Conservation (phyloP, 495 filamentous ascomycete genomes). For the Xylona heveae region DNA sequence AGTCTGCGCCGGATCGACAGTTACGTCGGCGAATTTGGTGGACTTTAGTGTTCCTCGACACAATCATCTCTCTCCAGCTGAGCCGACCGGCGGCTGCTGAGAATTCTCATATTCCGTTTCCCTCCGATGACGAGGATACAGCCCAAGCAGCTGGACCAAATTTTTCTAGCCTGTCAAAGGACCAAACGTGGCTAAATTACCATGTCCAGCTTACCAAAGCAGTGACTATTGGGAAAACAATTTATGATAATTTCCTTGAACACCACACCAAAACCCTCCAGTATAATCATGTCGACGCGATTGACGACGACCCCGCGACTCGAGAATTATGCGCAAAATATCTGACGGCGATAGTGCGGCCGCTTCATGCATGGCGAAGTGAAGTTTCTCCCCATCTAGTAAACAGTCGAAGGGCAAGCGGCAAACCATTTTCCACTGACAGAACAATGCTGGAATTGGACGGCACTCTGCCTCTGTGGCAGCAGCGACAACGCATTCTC, state of each 20-base stretch:
- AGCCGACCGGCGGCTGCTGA: constrained; percentile 23
- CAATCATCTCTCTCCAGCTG: constrained; percentile 26
- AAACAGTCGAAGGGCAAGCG: constrained; percentile 13
- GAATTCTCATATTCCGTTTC: constrained; percentile 16
- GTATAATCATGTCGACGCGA: too few species aligned
- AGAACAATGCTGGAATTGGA: constrained; percentile 17
- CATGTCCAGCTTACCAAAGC: too few species aligned
- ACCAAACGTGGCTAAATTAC: too few species aligned
- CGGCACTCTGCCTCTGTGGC: constrained; percentile 17
- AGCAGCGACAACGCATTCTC: constrained; percentile 27
- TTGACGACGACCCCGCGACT: too few species aligned
- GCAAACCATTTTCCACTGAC: constrained; percentile 22
- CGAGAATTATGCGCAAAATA: too few species aligned
- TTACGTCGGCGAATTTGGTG: constrained; percentile 29
- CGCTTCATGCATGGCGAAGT: constrained; percentile 17
- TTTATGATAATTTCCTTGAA: too few species aligned
- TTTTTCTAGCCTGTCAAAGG: too few species aligned
- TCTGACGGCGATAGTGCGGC: constrained; percentile 10
- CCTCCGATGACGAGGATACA: too few species aligned
- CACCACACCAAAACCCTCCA: too few species aligned
- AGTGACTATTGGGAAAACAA: too few species aligned
- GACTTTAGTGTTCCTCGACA: constrained; percentile 25
- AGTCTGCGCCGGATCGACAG: constrained; percentile 18
- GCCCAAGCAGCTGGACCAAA: too few species aligned
- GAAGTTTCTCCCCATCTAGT: constrained; percentile 20